Evolutionary conservation across 148 eudicot genomes (phyloP), one percentile per base, ranked within the genome.

Genomic region (Amaranthus palmeri): DNA sequence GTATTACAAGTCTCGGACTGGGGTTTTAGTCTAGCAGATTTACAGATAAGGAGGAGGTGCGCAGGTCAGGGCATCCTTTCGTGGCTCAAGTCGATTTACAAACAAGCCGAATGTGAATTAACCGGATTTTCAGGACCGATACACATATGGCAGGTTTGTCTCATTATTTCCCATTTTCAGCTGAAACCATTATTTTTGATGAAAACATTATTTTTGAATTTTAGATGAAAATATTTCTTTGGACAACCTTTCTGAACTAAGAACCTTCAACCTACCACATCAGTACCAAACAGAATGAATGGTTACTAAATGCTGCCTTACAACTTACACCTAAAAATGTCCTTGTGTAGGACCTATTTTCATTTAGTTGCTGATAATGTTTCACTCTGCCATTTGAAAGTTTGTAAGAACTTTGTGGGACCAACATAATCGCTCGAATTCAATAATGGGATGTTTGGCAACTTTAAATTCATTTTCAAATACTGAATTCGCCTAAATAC

Each of bases 141-240:
- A 69, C 92, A 91, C 86, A 77, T 91, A 68, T 93, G 98, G 98
- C 98, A 91, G 98, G 98, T 93, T 63, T 43, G 78, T 50, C 72
- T 68, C 58, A 0, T 43, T 25, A 10, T 42, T 54, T 59, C 3
- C 53, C 48, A 48, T 13, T 73, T 8, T 9, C 25, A 47, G 63
- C 25, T 7, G 54, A 9, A 46, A 46, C 3, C 53, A 45, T 64
- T 14, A 7, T 7, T 64, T 64, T 64, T 64, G 4, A 3, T 64
- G 15, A 52, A 45, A n/a, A n/a, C 58, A 0, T 25, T 25, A 10
- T 42, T 54, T 59, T 2, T 47, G 42, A 48, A 10, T 73, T 8
- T 9, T 13, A 47, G 63, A 41, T 7, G 54, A 9, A 46, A 46
- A 3, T 41, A 45, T 65, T n/a, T 3, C 3, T 65, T 65, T 65